Base-by-base conservation (phyloP, 2,329 filamentous ascomycete species). In the Ophiostoma sp. region DNA sequence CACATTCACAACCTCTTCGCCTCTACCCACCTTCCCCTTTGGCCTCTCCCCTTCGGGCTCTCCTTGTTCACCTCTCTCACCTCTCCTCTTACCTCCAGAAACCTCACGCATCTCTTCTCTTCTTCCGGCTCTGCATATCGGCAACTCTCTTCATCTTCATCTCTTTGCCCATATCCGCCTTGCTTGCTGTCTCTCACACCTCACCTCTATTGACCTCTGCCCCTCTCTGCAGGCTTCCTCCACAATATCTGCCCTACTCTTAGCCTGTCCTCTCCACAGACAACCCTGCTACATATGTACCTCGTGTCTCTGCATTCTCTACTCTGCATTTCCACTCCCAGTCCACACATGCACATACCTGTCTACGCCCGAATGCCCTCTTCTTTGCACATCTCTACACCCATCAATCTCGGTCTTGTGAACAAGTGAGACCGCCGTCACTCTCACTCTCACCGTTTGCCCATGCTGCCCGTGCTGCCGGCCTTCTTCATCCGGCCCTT, bases 401-500 rank as follows among this genome's bases (percentile, higher is more conserved):
- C 15, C 57, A 20, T 33, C 57, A 31, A 33, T 33, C 27, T 33
- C 27, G 52, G 52, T 10, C 27, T 20, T 27, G 57, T 33, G 27
- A 33, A 62, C 27, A 62, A 33, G 27, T 33, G 27, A 62, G 57
- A 62, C 27, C 33, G 57, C 4, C 13, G 13, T 4, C 41, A 15
- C 20, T n/a, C 6, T n/a, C 44, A n/a, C 52, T 57, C 52, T 57
- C 52, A 27, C 52, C 52, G 48, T 57, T 27, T 57, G 20, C 71
- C 74, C 78, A 75, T 75, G 23, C 77, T 23, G 23, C 31, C 33
- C 65, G 7, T 54, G n/a, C 23, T 23, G 75, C 8, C 13, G 7
- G 54, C 8, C 17, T n/a, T 3, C 33, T 41, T 20, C 13, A 8
- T 39, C 0, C 7, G 62, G n/a, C 62, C n/a, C 77, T 78, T 79